Base-by-base conservation (phyloP, 2,329 filamentous ascomycete species). In the Sphaerostilbella broomeana region DNA sequence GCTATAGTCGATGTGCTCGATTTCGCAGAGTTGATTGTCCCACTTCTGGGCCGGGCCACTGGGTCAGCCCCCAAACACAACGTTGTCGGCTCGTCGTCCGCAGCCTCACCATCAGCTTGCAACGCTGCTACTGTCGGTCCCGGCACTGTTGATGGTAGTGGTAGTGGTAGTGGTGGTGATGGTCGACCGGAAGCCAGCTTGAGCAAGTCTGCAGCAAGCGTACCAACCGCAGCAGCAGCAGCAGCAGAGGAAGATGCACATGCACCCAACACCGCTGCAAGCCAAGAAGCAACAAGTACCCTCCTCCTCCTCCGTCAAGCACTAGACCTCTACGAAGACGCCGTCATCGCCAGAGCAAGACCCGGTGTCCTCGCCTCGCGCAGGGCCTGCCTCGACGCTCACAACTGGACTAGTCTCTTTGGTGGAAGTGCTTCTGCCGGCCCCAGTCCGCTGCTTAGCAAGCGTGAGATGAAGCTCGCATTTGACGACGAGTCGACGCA, bases 211-310 rank as follows among this genome's bases (percentile, higher is more conserved):
- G 61, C 61, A 2, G 63, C 65, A 1, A 71, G 67, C 3, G 69
- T 77, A 4, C n/a, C n/a, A n/a, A n/a, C n/a, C n/a, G 45, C 73
- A 10, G 64, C 67, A 2, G 73, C 70, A 3, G 60, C 73, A 3
- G 63, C 66, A 45, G 74, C 73, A 0, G 76, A 70, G 43, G 44
- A 75, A 3, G 73, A 77, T 50, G 72, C 74, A 1, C 72, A 77
- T 50, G 60, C 71, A n/a, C 76, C 68, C 54, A 44, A 55, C 1
- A 58, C 52, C 2, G 68, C 77, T 8, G 34, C 35, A 34, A 32
- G 38, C 17, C 19, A 40, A 19, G 30, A 5, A 15, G 31, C 38
- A 11, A 29, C 31, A 9, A 7, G 12, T 12, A 7, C 7, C 22
- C 12, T 7, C 22, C 12, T 7, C 22, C 12, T 7, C 22, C 12